phyloP scores from a whole-genome alignment of 1,284 basidiomycete genomes.

The Trichosporon faecale region DNA sequence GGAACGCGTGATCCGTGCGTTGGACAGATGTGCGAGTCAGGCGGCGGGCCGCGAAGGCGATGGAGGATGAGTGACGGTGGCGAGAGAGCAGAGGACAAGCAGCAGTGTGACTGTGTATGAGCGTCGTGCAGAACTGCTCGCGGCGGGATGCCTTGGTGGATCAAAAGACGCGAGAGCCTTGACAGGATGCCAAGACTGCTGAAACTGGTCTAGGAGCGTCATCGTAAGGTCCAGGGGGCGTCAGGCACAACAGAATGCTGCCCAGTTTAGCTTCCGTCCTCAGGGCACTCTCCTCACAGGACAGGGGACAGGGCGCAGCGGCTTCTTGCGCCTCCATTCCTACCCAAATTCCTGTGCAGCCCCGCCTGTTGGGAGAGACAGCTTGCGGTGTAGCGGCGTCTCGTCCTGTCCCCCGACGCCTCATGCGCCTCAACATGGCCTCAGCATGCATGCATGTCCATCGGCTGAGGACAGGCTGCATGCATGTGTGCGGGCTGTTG shows the following conservation, averaged over 20 bases:
- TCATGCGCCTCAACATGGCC: background rate
- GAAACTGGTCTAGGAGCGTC: background rate
- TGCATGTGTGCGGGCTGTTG: background rate
- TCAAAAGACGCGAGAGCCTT: background rate
- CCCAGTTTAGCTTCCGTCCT: background rate
- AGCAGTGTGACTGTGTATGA: background rate
- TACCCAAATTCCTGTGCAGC: background rate
- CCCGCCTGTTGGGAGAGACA: background rate
- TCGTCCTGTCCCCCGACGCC: background rate
- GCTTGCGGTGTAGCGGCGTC: background rate
- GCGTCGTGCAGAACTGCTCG: background rate
- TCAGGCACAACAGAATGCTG: background rate
- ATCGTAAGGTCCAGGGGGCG: background rate
- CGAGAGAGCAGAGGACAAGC: background rate
- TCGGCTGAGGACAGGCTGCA: background rate
- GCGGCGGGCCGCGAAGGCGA: background rate
- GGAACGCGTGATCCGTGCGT: background rate
- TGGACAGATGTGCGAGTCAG: background rate
- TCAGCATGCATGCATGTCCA: background rate
- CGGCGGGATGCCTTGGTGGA: background rate
- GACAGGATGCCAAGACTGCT: background rate
- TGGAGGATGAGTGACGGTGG: background rate
- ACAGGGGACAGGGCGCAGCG: background rate
- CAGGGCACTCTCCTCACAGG: background rate
- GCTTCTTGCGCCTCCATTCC: background rate